Base-by-base conservation (phyloP, 768 basidiomycete genomes). In the Collybia sp. region DNA sequence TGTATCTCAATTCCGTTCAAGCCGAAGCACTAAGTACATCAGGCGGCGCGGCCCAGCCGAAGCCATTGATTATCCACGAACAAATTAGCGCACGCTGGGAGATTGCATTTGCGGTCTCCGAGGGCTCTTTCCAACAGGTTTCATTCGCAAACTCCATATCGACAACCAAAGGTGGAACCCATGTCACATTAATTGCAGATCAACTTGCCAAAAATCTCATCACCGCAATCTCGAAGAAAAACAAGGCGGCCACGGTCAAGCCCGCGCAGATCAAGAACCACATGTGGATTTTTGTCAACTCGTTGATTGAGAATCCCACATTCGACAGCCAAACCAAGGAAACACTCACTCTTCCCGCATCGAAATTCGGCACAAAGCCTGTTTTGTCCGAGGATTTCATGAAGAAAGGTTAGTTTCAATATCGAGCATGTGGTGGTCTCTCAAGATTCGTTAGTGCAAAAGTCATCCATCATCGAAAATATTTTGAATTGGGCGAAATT, bases 241-340 rank as follows among this genome's bases (percentile, higher is more conserved):
- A 99, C 72, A 97, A 96, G 69, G 92, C 76, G 2, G 92, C 93
- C n/a, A 78, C 87, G 1, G 87, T 98, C 58, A 98, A 97, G 64
- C 77, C 90, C 12, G 79, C 83, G 44, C 93, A 96, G 68, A 85
- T 98, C 69, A 95, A 92, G 74, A 93, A 87, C 58, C 94, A 99
- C 61, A 93, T 99, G 83, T 94, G 91, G 92, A 77, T 99, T 44
- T 99, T 98, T 58, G 84, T 99, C 59, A 98, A 97, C 58, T 83
- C 91, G 12, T 73, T 96, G 49, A 85, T 99, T 53, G 94, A 95
- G 69, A 99, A 99, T 59, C 95, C 96, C 8, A 91, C 93, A 1
- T 99, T 99, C 66, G 95, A 99, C 75, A 93, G 91, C 75, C 96
- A 99, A 66, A 97, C 96, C 32, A 99, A 99, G 71, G 96, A 99